phyloP scores from a whole-genome alignment of 2,329 filamentous ascomycete species.

The Stachybotrys elegans region DNA sequence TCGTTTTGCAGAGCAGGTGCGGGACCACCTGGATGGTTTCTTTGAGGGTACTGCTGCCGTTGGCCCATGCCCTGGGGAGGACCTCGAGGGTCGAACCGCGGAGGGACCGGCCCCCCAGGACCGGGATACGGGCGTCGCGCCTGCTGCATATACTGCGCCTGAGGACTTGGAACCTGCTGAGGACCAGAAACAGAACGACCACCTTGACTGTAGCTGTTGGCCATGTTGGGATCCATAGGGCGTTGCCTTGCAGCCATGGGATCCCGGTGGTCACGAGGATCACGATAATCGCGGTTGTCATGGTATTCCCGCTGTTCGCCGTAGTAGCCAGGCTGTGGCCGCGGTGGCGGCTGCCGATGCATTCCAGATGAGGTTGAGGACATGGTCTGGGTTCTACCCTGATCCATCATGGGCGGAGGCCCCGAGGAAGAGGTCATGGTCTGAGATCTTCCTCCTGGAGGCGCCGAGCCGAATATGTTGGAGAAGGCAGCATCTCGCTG shows the following conservation, averaged over 20 bases:
- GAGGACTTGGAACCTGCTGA: conserved; percentile 36
- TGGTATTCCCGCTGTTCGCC: too few species aligned
- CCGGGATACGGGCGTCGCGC: conserved; percentile 40
- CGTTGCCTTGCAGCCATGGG: conserved; percentile 19
- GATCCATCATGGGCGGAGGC: conserved; percentile 45
- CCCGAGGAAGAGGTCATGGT: conserved; percentile 82
- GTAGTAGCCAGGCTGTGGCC: conserved; percentile 37
- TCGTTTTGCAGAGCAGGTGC: conserved; percentile 76
- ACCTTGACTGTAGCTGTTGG: conserved; percentile 48
- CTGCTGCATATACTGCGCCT: conserved; percentile 41
- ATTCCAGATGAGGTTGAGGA: conserved; percentile 49
- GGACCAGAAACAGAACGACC: conserved; percentile 48
- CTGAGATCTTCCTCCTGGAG: conserved; percentile 83
- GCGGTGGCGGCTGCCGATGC: conserved; percentile 60
- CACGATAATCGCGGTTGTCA: too few species aligned
- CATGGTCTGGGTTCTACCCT: conserved; percentile 77
- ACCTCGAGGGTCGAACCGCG: conserved; percentile 61
- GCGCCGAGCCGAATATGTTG: conserved; percentile 88
- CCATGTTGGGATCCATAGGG: conserved; percentile 32
- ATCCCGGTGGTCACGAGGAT: too few species aligned
- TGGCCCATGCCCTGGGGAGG: conserved; percentile 35
- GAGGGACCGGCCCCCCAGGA: conserved; percentile 44
- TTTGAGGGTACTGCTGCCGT: conserved; percentile 55
- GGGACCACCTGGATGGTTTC: conserved; percentile 40
- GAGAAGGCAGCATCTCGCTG: conserved; percentile 94